phyloP scores from a whole-genome alignment of 176 grass and related monocot species.

The Thinopyrum elongatum region DNA sequence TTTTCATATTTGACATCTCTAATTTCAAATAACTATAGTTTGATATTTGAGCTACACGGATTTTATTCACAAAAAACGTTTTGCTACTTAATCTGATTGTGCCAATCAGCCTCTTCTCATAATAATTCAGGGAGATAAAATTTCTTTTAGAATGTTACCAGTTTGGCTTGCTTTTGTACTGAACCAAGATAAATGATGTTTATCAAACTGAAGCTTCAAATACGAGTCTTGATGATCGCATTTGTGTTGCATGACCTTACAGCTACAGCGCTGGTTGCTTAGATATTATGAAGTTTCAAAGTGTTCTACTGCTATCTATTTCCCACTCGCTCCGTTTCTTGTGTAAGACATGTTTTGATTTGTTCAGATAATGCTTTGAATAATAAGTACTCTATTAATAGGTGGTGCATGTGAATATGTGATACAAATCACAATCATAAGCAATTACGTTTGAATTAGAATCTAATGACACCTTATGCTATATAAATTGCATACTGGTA shows the following conservation, averaged over 20 bases:
- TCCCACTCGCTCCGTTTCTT: not conserved
- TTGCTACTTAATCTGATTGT: conserved; percentile 11
- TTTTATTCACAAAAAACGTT: not conserved
- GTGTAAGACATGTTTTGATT: not conserved
- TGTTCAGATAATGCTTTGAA: not conserved
- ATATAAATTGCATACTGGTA: not conserved
- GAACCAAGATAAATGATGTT: not conserved
- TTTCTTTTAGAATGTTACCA: not conserved
- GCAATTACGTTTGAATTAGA: not conserved
- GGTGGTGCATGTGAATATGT: not conserved
- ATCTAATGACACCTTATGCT: not conserved
- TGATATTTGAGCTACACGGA: not conserved
- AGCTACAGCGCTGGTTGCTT: not conserved
- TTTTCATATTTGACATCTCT: conserved; percentile 4
- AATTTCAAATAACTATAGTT: not conserved
- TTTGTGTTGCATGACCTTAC: not conserved
- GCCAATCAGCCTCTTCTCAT: not conserved
- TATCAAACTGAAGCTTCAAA: not conserved
- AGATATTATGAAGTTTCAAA: conserved; percentile 8
- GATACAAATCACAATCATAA: conserved; percentile 13
- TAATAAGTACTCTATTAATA: not conserved
- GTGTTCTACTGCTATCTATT: conserved; percentile 3
- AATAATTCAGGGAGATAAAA: conserved; percentile 3
- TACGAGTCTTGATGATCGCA: not conserved
- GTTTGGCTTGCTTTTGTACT: not conserved